Base-by-base conservation (phyloP, 148 eudicot species). In the Diospyros lotus region DNA sequence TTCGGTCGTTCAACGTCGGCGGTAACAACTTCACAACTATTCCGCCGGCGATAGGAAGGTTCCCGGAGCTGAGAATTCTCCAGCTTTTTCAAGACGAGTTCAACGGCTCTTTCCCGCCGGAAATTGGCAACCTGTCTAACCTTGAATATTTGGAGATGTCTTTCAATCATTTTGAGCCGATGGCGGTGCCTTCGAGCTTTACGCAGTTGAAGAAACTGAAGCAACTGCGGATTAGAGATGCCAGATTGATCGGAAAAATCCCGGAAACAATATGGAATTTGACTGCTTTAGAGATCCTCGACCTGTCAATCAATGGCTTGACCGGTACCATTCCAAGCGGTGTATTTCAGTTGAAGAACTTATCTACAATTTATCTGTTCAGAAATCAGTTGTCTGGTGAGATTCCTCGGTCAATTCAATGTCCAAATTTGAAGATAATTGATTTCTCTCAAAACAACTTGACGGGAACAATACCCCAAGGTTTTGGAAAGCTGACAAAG, bases 11-110 rank as follows among this genome's bases (percentile, higher is more conserved):
- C 41, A 73, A 46, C 63, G 54, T 83, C n/a, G 48, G 28, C 0
- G 68, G 7, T 14, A 83, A 83, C 65, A 83, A 77, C 76, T 83
- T 83, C 80, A 76, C 82, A 4, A 82, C 82, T 58, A 77, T 83
- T 55, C 85, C 85, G 12, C n/a, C 75, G 14, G 18, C 72, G 45
- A 76, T 83, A 28, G 80, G 80, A 41, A 9, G 65, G 42, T 58
- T 83, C 1, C 13, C 68, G 9, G 63, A 64, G 70, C 80, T 83
- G 40, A 45, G 7, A 2, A 46, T 14, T 7, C 80, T 83, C 0
- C 68, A 43, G 1, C 60, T 83, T 17, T 5, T 2, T 0, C 9
- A 2, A 1, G 73, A 77, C 43, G 44, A 43, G 72, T 79, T 79
- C 64, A 79, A 83, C n/a, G 80, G 80, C 4, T 62, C 80, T 75